Conservation (phyloP, 2,329 filamentous ascomycete genomes). For the Neofusicoccum umdonicola region DNA sequence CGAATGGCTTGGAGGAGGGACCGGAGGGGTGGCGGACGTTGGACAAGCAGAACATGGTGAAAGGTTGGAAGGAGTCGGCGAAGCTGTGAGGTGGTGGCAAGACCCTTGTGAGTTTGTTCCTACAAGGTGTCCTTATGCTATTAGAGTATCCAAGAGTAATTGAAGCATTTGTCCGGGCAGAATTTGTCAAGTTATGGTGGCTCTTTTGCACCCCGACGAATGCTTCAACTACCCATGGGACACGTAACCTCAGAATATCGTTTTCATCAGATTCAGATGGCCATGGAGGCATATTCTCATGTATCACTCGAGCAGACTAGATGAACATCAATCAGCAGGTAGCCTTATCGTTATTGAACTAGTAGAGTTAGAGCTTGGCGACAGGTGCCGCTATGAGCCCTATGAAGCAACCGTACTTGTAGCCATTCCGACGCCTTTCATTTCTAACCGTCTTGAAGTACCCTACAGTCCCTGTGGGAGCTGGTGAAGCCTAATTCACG, state of each 20-base stretch:
- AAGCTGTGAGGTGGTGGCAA: conserved; percentile 6
- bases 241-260: too few relatives aligned
- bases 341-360: background rate
- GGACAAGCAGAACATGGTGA: conserved; percentile 26
- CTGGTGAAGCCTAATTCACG: background rate
- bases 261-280: background rate
- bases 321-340: background rate
- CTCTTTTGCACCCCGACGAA: background rate
- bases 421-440: background rate
- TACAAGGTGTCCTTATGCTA: background rate
- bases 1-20: conserved; percentile 30
- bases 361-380: background rate
- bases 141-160: background rate
- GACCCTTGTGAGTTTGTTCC: too few relatives aligned
- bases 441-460: background rate
- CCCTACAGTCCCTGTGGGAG: background rate
- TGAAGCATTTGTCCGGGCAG: background rate
- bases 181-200: background rate
- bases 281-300: background rate
- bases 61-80: conserved; percentile 21
- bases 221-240: background rate
- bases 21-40: conserved; percentile 27
- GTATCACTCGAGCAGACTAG: background rate
- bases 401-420: background rate
- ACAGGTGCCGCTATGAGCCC: background rate